These are phyloP conservation scores for Eudorina sp. DNA, from an alignment of 139 green algal genomes.

Conservation along the genomic window DNA sequence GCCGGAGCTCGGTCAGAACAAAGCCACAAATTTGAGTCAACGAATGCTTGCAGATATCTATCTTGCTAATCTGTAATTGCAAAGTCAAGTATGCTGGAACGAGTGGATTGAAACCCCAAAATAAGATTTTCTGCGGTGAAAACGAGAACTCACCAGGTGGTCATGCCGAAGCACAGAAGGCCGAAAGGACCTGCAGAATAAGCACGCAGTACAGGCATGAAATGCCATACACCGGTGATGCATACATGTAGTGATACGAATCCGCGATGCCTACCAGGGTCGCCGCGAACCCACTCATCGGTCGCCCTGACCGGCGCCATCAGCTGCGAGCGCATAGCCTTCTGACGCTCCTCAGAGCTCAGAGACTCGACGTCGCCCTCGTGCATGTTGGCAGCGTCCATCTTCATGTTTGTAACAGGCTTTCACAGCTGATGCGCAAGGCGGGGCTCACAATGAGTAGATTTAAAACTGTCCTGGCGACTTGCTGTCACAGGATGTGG, in stretches of 20 bases:
- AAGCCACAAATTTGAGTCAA: too few species aligned
- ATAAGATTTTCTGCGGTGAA: too few species aligned
- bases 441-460: too few species aligned
- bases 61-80: too few species aligned
- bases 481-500: too few species aligned
- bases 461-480: too few species aligned
- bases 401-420: neutral
- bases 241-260: neutral
- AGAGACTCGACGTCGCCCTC: neutral
- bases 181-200: constrained; percentile 44
- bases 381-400: neutral
- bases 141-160: constrained; percentile 34
- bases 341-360: neutral
- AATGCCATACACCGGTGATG: neutral
- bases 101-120: too few species aligned
- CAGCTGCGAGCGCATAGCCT: neutral
- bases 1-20: too few species aligned
- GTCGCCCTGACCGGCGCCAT: constrained; percentile 13
- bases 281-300: constrained; percentile 43
- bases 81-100: too few species aligned
- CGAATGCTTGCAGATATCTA: too few species aligned
- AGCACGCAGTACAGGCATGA: neutral
- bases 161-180: constrained; percentile 66
- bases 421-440: too few species aligned
- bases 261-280: constrained; percentile 9